phyloP scores from a whole-genome alignment of 2,329 filamentous ascomycete genomes.

The Epichloe uncinata region DNA sequence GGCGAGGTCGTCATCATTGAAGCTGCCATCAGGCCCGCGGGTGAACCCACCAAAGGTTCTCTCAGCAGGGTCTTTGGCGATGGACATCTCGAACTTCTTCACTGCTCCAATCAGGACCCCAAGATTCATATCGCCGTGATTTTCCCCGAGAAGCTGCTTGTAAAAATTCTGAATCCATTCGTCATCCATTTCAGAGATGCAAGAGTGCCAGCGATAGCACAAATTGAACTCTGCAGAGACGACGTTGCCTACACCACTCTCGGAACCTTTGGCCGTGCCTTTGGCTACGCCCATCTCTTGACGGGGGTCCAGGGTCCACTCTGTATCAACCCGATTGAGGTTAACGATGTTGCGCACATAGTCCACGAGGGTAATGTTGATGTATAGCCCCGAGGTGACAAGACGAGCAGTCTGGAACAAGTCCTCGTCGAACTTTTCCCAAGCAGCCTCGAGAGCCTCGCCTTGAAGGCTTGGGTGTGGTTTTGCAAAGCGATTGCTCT shows the following conservation, averaged over 20 bases:
- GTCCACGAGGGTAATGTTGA: constrained; percentile 65
- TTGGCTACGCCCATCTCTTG: constrained; percentile 47
- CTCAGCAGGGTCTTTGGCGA: constrained; percentile 53
- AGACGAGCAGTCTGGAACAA: constrained; percentile 67
- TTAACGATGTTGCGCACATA: constrained; percentile 71
- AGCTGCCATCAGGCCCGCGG: constrained; percentile 52
- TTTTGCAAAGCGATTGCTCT: constrained; percentile 61
- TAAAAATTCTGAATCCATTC: constrained; percentile 67
- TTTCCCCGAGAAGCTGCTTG: constrained; percentile 39
- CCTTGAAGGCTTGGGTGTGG: constrained; percentile 37
- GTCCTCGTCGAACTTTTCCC: constrained; percentile 62
- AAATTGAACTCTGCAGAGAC: constrained; percentile 85
- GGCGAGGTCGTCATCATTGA: constrained; percentile 64
- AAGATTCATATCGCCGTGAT: constrained; percentile 42
- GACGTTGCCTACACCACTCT: constrained; percentile 65
- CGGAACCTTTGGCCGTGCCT: constrained; percentile 42
- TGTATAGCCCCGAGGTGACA: constrained; percentile 62
- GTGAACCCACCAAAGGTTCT: constrained; percentile 55
- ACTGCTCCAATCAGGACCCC: constrained; percentile 50
- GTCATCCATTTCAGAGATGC: constrained; percentile 58
- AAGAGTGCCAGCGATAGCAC: constrained; percentile 78
- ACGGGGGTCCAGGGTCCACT: constrained; percentile 71
- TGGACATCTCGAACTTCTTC: constrained; percentile 44
- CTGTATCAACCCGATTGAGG: constrained; percentile 43
- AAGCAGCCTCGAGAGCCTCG: constrained; percentile 36